Base-by-base conservation (phyloP, 306 rosid genomes). In the Ochetophila trinervis region DNA sequence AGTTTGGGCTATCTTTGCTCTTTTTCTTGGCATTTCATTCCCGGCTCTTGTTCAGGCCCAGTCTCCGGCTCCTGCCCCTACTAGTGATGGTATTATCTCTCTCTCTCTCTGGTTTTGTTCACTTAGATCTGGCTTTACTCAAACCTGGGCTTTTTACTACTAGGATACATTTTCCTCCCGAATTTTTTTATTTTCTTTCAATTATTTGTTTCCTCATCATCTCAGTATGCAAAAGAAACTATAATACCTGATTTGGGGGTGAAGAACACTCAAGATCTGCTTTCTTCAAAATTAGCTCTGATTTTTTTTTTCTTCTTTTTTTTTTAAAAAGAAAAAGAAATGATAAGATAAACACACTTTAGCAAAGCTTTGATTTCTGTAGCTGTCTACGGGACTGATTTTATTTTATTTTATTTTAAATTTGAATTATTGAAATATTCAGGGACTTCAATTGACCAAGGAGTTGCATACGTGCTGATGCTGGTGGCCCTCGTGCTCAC, bases 361-460 rank as follows among this genome's bases (percentile, higher is more conserved):
- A n/a, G 53, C 53, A 48, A 48, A 13, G 18, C 2, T 14, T 8
- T 3, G 21, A 1, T 16, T 50, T 50, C 3, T 17, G 8, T n/a
- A 16, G 19, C 4, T 16, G 8, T 50, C 1, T 2, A 50, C 17
- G 54, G 21, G 8, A 15, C 8, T n/a, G 27, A 8, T 48, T 17
- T 9, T 48, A 17, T 17, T 30, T 7, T 4, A 42, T 63, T 5
- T 2, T 1, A 0, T 22, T 15, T 52, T 12, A 3, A 22, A 3
- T n/a, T n/a, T n/a, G n/a, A n/a, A n/a, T n/a, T n/a, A n/a, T 7
- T 0, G 15, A 17, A 18, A 1, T 53, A 8, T 30, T 49, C 81
- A 88, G 97, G 95, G 71, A 84, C 87, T 40, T 74, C 87, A 10
- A 84, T 88, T 32, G 97, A 91, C 80, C 97, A 88, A 78, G 95